These are phyloP conservation scores for Gaillardinia entomophila DNA, from an alignment of 805 yeast species.

Conservation along the genomic window DNA sequence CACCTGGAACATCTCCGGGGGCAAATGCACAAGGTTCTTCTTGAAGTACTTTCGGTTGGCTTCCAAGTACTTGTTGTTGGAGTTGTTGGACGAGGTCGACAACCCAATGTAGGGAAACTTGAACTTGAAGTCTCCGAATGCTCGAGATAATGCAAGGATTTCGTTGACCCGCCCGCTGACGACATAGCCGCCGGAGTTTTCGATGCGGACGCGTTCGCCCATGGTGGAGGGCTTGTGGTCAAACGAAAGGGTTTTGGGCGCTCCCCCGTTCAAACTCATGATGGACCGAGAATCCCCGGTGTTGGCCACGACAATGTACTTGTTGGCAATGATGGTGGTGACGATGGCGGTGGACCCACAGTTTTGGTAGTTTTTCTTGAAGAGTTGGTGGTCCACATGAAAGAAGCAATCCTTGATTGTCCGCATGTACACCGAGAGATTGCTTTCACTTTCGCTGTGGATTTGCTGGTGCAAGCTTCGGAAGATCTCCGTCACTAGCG, in stretches of 20 bases:
- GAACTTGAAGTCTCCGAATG: slow-evolving; percentile 40
- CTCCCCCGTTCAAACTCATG: slow-evolving; percentile 43
- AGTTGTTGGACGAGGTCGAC: slow-evolving; percentile 9
- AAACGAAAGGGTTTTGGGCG: slow-evolving; percentile 44
- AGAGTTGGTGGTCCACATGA: slow-evolving; percentile 27
- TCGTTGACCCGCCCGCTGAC: slow-evolving; percentile 36
- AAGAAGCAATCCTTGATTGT: slow-evolving; percentile 30
- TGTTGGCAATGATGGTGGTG: slow-evolving; percentile 22
- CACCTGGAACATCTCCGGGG: slow-evolving; percentile 40
- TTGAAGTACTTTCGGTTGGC: slow-evolving; percentile 7
- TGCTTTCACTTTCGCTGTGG: neutral
- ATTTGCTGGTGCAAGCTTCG: slow-evolving; percentile 13
- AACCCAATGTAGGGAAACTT: slow-evolving; percentile 30
- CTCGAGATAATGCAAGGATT: slow-evolving; percentile 37
- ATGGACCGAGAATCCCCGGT: slow-evolving; percentile 75
- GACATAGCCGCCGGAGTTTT: slow-evolving; percentile 34
- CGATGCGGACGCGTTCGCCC: slow-evolving; percentile 40
- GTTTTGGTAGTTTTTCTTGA: slow-evolving; percentile 15
- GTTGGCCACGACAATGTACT: slow-evolving; percentile 53
- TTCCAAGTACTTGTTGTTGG: slow-evolving; percentile 26
- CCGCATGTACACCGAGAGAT: slow-evolving; percentile 11
- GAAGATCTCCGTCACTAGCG: slow-evolving; percentile 34
- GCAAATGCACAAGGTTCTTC: slow-evolving; percentile 26
- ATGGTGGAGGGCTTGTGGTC: slow-evolving; percentile 40
- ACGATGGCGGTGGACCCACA: slow-evolving; percentile 41